phyloP scores from a whole-genome alignment of 2,329 filamentous ascomycete genomes.

The Alternaria hordeiaustralica region DNA sequence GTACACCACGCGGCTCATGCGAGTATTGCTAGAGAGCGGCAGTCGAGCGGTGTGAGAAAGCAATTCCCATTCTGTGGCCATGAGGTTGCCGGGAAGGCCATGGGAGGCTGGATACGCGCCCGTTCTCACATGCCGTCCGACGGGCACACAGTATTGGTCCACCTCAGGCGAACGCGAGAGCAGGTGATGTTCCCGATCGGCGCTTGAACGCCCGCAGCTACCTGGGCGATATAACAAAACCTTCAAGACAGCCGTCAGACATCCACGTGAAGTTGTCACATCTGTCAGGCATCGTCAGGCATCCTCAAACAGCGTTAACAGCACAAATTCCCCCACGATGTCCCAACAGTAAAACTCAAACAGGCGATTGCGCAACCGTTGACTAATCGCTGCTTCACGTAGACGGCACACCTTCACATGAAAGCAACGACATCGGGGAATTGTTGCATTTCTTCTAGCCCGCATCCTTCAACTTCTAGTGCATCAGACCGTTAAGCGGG shows the following conservation, averaged over 20 bases:
- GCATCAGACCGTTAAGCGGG: constrained; percentile 7
- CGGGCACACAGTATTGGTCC: not conserved
- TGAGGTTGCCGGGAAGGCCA: not conserved
- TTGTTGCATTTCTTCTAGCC: not conserved
- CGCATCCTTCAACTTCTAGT: constrained; percentile 9
- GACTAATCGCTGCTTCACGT: not conserved
- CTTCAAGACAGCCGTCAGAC: not conserved
- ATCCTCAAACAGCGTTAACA: not conserved
- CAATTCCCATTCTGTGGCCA: not conserved
- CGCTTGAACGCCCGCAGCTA: not conserved
- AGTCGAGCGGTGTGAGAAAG: not conserved
- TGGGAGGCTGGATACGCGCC: not conserved
- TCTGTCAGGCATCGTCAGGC: not conserved
- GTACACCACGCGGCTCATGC: not conserved
- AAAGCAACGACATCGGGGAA: not conserved
- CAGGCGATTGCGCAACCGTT: not conserved
- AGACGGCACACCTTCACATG: not conserved
- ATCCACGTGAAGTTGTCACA: not conserved
- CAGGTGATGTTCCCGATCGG: constrained; percentile 1
- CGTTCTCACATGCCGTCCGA: constrained; percentile 4
- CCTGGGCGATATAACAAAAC: not conserved
- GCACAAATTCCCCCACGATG: not conserved
- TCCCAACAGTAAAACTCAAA: not conserved
- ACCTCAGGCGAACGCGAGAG: not conserved
- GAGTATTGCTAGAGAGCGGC: not conserved